Evolutionary conservation across 805 yeast species (phyloP).

Genomic region (Candida methanosorbosa): DNA sequence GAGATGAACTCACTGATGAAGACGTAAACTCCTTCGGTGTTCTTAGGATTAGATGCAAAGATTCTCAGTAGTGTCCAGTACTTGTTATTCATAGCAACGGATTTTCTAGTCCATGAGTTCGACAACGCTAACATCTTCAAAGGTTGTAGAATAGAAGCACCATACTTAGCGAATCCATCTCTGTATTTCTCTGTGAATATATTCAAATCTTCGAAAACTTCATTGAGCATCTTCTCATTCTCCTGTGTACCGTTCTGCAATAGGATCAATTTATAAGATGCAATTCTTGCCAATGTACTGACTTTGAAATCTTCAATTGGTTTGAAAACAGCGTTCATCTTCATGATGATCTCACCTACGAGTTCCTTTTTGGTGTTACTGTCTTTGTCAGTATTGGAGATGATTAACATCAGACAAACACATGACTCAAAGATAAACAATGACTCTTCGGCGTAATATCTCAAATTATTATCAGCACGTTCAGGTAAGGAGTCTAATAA

Average conservation of each 20-base stretch:
- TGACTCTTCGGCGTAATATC: constrained; percentile 19
- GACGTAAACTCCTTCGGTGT: constrained; percentile 33
- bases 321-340: constrained; percentile 13
- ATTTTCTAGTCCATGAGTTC: constrained; percentile 33
- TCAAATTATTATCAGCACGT: constrained; percentile 18
- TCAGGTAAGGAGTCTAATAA: constrained; percentile 27
- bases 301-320: constrained; percentile 19
- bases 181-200: constrained; percentile 17
- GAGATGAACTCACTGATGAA: constrained; percentile 36
- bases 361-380: constrained; percentile 10
- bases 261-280: constrained; percentile 37
- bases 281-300: constrained; percentile 30
- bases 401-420: constrained; percentile 22
- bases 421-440: constrained; percentile 23
- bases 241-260: constrained; percentile 26
- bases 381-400: constrained; percentile 9
- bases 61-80: constrained; percentile 42
- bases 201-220: background rate
- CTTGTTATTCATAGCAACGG: constrained; percentile 26
- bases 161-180: constrained; percentile 37
- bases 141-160: constrained; percentile 35
- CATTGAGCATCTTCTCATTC: constrained; percentile 10
- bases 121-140: constrained; percentile 39
- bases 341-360: constrained; percentile 11
- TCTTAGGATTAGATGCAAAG: constrained; percentile 34